These are phyloP conservation scores for Daldinia sp. DNA, from an alignment of 2,329 filamentous ascomycete species.

Conservation along the genomic window DNA sequence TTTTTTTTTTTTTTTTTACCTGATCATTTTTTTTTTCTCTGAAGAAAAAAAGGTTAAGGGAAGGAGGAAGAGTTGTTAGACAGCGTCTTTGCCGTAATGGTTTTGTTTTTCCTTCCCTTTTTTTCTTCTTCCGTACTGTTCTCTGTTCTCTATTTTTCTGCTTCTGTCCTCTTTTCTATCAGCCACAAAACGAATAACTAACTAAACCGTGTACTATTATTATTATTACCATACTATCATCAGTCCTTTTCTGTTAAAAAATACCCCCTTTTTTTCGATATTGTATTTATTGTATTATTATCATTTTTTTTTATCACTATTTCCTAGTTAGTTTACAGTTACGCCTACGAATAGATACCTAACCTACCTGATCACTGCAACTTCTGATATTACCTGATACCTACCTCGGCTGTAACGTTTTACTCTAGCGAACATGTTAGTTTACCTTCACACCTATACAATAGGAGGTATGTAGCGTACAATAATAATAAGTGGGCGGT, in stretches of 20 bases:
- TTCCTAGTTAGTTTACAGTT: background rate
- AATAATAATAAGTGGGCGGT: background rate
- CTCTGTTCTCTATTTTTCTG: background rate
- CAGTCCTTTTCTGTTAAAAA: background rate
- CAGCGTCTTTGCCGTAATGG: slow-evolving; percentile 6
- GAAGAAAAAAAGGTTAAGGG: background rate
- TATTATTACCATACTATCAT: background rate
- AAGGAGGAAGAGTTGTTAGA: slow-evolving; percentile 13
- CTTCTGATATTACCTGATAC: background rate
- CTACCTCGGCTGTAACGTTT: slow-evolving; percentile 1
- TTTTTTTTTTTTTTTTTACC: background rate
- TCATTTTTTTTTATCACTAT: background rate
- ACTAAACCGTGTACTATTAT: slow-evolving; percentile 15
- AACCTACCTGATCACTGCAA: background rate
- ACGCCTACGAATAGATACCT: background rate
- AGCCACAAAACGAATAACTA: background rate
- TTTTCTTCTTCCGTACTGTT: background rate
- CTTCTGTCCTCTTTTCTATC: background rate
- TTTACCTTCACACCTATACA: background rate
- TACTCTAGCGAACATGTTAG: background rate
- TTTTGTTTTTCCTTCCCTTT: background rate
- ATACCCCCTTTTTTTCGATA: slow-evolving; percentile 5
- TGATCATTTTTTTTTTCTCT: background rate
- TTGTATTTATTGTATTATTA: background rate
- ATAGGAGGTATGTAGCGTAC: background rate